Evolutionary conservation across 2,329 filamentous ascomycete species (phyloP), one percentile per base, ranked within the genome.

Genomic region (Grosmannia clavigera): DNA sequence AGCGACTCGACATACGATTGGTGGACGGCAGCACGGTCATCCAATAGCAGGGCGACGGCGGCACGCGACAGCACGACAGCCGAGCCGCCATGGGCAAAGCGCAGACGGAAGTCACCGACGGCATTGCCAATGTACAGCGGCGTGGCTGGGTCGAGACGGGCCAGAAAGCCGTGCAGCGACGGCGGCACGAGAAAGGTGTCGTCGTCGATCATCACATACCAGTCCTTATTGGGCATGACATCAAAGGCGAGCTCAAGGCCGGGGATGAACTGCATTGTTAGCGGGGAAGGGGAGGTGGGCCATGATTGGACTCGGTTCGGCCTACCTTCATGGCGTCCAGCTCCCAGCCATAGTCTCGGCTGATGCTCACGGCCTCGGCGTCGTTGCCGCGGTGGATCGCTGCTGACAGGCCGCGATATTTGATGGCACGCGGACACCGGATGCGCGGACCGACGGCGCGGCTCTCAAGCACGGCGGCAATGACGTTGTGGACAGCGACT

Each of bases 191-290:
- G 67, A 66, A 77, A 83, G 0, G 79, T 83, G 66, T 83, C 80
- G 67, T 83, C 81, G 68, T 83, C 80, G 16, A 81, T 68, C 63
- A 83, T 76, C 62, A 82, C 68, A 65, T 82, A 83, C 81, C 81
- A 83, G 66, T 81, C 80, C 70, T 82, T 83, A 62, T 72, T 68
- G 0, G 80, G 80, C 66, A 81, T 71, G 19, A 70, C 72, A 48
- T 72, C 68, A 70, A 77, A 81, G 25, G 77, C 72, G 62, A 79
- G 74, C 64, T 82, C 78, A 64, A 83, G 75, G 52, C 78, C 77
- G 50, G 78, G 75, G 58, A 82, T 75, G 66, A 81, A 81, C 80
- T 82, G 61, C 2, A 7, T 12, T 11, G 35, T 53, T 14, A 53
- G 52, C 29, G 50, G 6, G 46, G n/a, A 48, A 25, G 10, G 40